Evolutionary conservation across 2,329 filamentous ascomycete species (phyloP).

Genomic region (Myriosclerotinia scirpicola): DNA sequence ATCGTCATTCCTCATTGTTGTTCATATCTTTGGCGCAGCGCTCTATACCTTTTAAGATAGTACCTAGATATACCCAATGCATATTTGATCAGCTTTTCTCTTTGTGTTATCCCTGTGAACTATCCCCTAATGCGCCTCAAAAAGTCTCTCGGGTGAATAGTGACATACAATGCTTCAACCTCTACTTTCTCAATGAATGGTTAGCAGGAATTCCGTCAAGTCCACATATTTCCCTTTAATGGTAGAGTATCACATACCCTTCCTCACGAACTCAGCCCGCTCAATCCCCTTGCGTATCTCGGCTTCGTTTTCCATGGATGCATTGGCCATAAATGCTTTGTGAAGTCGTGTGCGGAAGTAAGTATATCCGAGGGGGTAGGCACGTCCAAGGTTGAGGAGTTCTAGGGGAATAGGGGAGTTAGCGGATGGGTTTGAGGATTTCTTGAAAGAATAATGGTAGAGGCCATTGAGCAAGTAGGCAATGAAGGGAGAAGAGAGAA

Average conservation of each 20-base stretch:
- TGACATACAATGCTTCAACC: constrained; percentile 83
- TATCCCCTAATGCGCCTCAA: neutral
- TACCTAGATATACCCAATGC: constrained; percentile 57
- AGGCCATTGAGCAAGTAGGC: neutral
- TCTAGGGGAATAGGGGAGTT: constrained; percentile 54
- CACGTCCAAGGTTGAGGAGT: constrained; percentile 77
- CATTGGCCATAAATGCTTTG: constrained; percentile 78
- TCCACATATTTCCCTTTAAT: neutral
- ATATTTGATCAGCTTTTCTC: constrained; percentile 17
- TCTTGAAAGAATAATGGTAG: neutral
- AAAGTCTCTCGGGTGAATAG: neutral
- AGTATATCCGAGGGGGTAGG: constrained; percentile 80
- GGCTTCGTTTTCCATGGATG: constrained; percentile 66
- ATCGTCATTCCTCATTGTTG: constrained; percentile 29
- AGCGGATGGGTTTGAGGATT: neutral
- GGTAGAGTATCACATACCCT: constrained; percentile 55
- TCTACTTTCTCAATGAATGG: constrained; percentile 52
- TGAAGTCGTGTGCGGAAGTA: constrained; percentile 84
- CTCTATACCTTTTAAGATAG: constrained; percentile 88
- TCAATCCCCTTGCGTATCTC: constrained; percentile 75
- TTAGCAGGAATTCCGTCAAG: constrained; percentile 7
- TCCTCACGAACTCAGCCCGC: constrained; percentile 84
- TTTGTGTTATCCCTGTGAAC: neutral
- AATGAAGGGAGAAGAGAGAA: neutral
- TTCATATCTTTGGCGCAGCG: constrained; percentile 75